A percentile compares a stretch with the other conserved stretches of the same genome.
phyloP scores from a whole-genome alignment of 140 eudicot species.

The Senecio squalidus region DNA sequence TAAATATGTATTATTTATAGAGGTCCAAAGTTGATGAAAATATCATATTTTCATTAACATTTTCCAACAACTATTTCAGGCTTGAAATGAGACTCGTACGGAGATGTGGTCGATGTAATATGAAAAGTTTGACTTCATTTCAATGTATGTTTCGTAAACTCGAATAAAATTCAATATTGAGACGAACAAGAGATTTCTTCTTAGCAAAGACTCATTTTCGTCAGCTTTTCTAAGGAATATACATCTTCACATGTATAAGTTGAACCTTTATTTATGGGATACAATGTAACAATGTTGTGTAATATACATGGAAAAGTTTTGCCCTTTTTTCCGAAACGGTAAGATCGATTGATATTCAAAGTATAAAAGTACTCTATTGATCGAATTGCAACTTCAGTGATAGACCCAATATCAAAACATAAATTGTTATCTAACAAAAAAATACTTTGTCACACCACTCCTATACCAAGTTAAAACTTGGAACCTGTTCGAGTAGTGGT shows the following conservation, averaged over 20 bases:
- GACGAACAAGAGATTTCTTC: neutral
- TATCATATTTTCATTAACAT: too few relatives aligned
- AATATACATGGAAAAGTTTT: neutral
- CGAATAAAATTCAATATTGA: neutral
- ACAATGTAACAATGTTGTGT: neutral
- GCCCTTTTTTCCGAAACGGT: too few relatives aligned
- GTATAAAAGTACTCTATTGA: neutral
- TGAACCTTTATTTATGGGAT: neutral
- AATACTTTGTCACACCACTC: too few relatives aligned
- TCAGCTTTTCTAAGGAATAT: neutral
- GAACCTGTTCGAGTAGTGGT: too few relatives aligned
- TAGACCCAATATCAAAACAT: too few relatives aligned
- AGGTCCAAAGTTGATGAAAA: too few relatives aligned
- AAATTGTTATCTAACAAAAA: too few relatives aligned
- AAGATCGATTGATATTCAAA: too few relatives aligned
- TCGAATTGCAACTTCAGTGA: too few relatives aligned
- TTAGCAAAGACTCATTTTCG: neutral
- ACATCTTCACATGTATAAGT: conserved; percentile 1
- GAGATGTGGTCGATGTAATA: neutral
- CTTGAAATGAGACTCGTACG: neutral
- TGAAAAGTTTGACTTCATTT: neutral
- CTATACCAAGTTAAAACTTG: too few relatives aligned
- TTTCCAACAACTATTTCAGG: neutral
- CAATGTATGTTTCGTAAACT: neutral
- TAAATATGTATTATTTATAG: too few relatives aligned